Evolutionary conservation across 2,329 filamentous ascomycete genomes (phyloP).

Genomic region (Trichoderma simmonsii): DNA sequence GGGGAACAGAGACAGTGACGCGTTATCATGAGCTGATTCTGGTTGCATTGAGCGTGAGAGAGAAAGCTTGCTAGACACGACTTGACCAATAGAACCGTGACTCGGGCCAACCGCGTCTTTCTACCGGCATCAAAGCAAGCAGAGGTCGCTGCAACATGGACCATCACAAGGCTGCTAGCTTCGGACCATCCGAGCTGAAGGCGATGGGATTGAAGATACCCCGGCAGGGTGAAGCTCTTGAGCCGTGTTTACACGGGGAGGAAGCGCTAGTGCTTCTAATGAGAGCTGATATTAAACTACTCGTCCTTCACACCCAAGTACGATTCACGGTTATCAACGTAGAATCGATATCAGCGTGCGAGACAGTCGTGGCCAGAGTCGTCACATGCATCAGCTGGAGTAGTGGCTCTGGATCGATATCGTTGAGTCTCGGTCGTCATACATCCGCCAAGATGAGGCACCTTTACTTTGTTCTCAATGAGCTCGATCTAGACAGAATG

Average conservation of each 20-base stretch:
- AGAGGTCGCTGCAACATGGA: not conserved
- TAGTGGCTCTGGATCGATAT: not conserved
- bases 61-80: not conserved
- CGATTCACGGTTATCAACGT: not conserved
- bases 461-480: not conserved
- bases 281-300: not conserved
- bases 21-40: not conserved
- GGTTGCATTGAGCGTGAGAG: not conserved
- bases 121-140: not conserved
- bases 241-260: not conserved
- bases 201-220: not conserved
- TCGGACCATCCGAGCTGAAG: slow-evolving; percentile 11
- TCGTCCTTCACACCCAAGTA: not conserved
- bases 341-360: not conserved
- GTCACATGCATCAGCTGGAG: not conserved
- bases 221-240: not conserved
- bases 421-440: not conserved
- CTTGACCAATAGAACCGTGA: not conserved
- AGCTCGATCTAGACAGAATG: not conserved
- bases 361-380: not conserved
- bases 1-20: not conserved
- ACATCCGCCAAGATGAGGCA: not conserved
- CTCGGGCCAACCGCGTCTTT: not conserved
- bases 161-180: slow-evolving; percentile 14
- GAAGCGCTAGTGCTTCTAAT: not conserved